Percentiles rank a stretch among this genome's conserved stretches.
Conservation (phyloP, 176 grass and related monocot species). For the Hyparrhenia diplandra region DNA sequence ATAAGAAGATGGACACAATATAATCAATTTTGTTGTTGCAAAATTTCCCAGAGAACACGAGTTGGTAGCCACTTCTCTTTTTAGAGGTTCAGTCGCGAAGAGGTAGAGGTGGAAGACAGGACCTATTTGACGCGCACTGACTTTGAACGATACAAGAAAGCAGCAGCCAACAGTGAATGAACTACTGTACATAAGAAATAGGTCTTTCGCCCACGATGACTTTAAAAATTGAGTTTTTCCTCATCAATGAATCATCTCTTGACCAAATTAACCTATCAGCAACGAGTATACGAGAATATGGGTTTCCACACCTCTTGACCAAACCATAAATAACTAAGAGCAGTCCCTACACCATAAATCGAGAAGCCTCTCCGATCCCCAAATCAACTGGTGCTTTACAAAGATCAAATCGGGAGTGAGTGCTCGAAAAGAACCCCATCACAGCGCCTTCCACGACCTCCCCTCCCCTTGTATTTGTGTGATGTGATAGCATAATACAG, state of each 20-base stretch:
- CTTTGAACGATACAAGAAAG: background rate
- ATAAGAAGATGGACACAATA: background rate
- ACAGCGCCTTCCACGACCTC: background rate
- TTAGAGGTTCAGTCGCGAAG: background rate
- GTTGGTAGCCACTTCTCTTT: background rate
- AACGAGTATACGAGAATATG: background rate
- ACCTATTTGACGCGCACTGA: background rate
- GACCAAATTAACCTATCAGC: background rate
- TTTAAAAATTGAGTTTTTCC: background rate
- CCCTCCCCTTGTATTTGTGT: background rate
- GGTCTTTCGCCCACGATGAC: background rate
- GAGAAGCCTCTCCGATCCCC: background rate
- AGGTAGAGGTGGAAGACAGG: background rate
- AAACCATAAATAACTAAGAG: background rate
- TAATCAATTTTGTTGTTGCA: background rate
- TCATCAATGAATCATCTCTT: background rate
- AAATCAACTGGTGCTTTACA: background rate
- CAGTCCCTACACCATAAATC: background rate
- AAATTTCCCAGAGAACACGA: background rate
- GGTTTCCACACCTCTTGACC: background rate
- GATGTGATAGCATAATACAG: background rate
- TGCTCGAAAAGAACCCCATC: background rate
- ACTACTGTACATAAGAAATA: background rate
- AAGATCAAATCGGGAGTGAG: background rate
- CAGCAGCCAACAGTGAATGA: background rate